Percentiles rank a stretch among this genome's conserved stretches.
These are phyloP conservation scores for Yamadazyma membranifaciens DNA, from an alignment of 1,139 yeast species.

Conservation along the genomic window DNA sequence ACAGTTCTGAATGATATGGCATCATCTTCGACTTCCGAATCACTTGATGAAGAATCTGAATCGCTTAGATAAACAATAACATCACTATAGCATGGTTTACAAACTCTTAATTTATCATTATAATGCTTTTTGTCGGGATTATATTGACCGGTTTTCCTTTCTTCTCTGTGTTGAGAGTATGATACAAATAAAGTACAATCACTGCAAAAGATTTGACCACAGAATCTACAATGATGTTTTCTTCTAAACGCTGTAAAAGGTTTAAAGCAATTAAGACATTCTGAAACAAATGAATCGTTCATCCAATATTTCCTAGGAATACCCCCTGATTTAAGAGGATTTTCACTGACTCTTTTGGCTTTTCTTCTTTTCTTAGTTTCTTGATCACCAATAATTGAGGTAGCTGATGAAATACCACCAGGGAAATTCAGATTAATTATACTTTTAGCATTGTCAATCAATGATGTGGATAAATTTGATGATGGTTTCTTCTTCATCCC, in stretches of 20 bases:
- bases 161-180: constrained; percentile 64
- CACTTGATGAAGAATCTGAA: constrained; percentile 42
- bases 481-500: constrained; percentile 27
- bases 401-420: constrained; percentile 31
- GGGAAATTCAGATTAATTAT: constrained; percentile 31
- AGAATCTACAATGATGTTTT: constrained; percentile 91
- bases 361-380: constrained; percentile 24
- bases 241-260: constrained; percentile 78
- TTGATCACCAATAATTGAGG: constrained; percentile 23
- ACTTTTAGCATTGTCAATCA: constrained; percentile 41
- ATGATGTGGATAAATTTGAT: constrained; percentile 31
- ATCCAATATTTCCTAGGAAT: constrained; percentile 81
- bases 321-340: constrained; percentile 48
- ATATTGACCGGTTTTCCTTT: constrained; percentile 31
- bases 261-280: constrained; percentile 74
- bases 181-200: constrained; percentile 79
- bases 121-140: constrained; percentile 28
- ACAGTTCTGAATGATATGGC: constrained; percentile 18
- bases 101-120: constrained; percentile 72
- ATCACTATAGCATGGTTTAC: constrained; percentile 73
- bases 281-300: constrained; percentile 84
- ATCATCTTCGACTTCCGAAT: constrained; percentile 17
- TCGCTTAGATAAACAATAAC: constrained; percentile 68
- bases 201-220: constrained; percentile 94
- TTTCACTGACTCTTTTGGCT: constrained; percentile 40